phyloP scores from a whole-genome alignment of 306 rosid species.

The Cucumis melo region DNA sequence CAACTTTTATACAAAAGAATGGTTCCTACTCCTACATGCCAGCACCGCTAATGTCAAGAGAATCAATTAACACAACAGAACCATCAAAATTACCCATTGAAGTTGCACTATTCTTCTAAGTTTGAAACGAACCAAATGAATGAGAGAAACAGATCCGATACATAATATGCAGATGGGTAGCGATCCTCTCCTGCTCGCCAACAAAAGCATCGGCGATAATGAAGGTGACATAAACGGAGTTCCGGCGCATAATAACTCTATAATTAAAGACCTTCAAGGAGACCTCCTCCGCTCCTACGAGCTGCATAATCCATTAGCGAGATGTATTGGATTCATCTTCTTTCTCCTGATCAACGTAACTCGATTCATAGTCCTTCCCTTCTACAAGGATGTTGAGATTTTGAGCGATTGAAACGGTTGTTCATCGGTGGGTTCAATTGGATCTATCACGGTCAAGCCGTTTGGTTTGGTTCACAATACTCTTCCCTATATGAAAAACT shows the following conservation, averaged over 20 bases:
- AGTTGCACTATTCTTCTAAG: background rate
- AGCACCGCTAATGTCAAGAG: too few relatives aligned
- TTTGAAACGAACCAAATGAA: background rate
- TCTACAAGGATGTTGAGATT: background rate
- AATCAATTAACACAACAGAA: background rate
- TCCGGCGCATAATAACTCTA: conserved; percentile 89
- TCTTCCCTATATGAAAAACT: too few relatives aligned
- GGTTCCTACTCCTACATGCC: background rate
- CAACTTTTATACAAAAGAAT: background rate
- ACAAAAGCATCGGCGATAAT: conserved; percentile 84
- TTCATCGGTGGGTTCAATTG: too few relatives aligned
- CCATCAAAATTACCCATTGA: background rate
- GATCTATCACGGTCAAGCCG: background rate
- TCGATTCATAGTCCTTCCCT: conserved; percentile 1
- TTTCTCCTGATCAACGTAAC: conserved; percentile 15
- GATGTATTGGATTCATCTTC: background rate
- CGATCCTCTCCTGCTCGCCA: conserved; percentile 67
- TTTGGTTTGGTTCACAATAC: background rate
- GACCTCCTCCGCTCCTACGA: conserved; percentile 59
- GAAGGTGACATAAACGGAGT: conserved; percentile 86
- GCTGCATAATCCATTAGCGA: conserved; percentile 46
- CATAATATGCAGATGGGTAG: background rate
- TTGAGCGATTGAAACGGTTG: background rate
- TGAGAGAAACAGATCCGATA: background rate
- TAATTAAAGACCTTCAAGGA: conserved; percentile 66